Percentiles rank a stretch among this genome's conserved stretches.
These are phyloP conservation scores for Boeremia exigua DNA, from an alignment of 2,329 filamentous ascomycete species.

Conservation along the genomic window DNA sequence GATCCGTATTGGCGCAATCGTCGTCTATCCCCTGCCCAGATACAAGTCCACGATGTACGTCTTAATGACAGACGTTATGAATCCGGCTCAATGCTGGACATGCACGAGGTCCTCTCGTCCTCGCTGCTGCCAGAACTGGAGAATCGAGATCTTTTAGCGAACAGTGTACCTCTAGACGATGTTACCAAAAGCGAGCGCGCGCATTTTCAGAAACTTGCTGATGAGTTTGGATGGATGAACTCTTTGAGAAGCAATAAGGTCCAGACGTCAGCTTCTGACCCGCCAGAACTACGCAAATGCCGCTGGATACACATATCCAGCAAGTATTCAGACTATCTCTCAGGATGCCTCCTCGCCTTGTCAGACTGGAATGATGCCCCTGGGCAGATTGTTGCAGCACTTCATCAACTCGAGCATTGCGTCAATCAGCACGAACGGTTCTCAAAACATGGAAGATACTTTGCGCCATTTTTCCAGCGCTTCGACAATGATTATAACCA, in stretches of 20 bases:
- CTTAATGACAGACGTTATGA: slow-evolving; percentile 43
- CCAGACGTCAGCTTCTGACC: slow-evolving; percentile 39
- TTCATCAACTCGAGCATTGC: slow-evolving; percentile 45
- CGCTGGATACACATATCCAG: slow-evolving; percentile 54
- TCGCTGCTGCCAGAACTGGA: slow-evolving; percentile 41
- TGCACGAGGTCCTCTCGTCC: slow-evolving; percentile 46
- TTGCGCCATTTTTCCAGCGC: slow-evolving; percentile 50
- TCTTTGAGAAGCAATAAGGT: slow-evolving; percentile 42
- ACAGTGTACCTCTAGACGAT: slow-evolving; percentile 26
- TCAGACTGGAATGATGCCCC: slow-evolving; percentile 40
- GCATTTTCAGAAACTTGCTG: slow-evolving; percentile 42
- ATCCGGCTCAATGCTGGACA: slow-evolving; percentile 47
- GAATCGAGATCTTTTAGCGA: slow-evolving; percentile 29
- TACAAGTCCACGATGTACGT: slow-evolving; percentile 50
- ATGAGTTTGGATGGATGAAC: slow-evolving; percentile 53
- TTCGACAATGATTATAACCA: slow-evolving; percentile 27
- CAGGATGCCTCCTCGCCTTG: slow-evolving; percentile 41
- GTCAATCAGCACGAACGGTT: slow-evolving; percentile 51
- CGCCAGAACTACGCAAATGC: slow-evolving; percentile 40
- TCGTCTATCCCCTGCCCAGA: slow-evolving; percentile 48
- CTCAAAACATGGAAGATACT: slow-evolving; percentile 53
- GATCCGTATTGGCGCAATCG: slow-evolving; percentile 48
- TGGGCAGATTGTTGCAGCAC: slow-evolving; percentile 20
- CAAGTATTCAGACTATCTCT: slow-evolving; percentile 50
- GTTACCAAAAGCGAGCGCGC: slow-evolving; percentile 44